Evolutionary conservation across 768 basidiomycete genomes (phyloP).

Genomic region (Austroboletus eburneus): DNA sequence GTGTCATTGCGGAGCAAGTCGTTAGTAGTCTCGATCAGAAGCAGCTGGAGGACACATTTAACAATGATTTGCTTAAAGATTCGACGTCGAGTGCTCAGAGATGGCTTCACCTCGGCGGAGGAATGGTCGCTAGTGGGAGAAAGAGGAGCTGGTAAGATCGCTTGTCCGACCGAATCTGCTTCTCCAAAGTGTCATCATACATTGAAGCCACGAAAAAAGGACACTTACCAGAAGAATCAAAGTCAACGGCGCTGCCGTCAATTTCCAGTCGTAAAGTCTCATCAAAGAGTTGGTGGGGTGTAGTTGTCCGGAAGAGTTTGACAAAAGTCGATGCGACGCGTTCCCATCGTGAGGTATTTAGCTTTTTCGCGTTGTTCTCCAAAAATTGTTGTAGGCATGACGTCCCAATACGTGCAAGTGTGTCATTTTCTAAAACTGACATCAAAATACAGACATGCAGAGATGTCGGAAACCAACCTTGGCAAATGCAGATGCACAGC

Average conservation of each 20-base stretch:
- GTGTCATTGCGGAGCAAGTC: conserved; percentile 90
- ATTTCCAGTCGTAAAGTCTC: conserved; percentile 85
- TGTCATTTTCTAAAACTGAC: conserved; percentile 80
- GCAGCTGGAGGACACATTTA: conserved; percentile 95
- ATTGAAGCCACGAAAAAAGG: background rate
- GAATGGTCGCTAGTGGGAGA: conserved; percentile 64
- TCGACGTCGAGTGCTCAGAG: conserved; percentile 67
- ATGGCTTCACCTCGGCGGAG: conserved; percentile 46
- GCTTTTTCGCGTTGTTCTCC: conserved; percentile 87
- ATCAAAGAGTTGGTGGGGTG: conserved; percentile 95
- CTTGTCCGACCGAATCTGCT: conserved; percentile 54
- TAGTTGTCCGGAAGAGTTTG: conserved; percentile 95
- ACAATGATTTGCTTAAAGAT: conserved; percentile 99
- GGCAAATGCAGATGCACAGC: conserved; percentile 94
- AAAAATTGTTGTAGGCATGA: conserved; percentile 95
- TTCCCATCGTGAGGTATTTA: conserved; percentile 85
- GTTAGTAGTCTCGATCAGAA: conserved; percentile 96
- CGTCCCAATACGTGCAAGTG: conserved; percentile 94
- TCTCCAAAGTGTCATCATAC: conserved; percentile 6
- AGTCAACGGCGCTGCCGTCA: conserved; percentile 52
- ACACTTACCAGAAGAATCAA: conserved; percentile 42
- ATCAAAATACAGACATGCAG: conserved; percentile 3
- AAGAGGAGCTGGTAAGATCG: conserved; percentile 84
- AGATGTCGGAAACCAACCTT: conserved; percentile 57
- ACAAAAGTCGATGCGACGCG: conserved; percentile 89